These are phyloP conservation scores for Hydnum rufescens DNA, from an alignment of 768 basidiomycete species.

Conservation along the genomic window DNA sequence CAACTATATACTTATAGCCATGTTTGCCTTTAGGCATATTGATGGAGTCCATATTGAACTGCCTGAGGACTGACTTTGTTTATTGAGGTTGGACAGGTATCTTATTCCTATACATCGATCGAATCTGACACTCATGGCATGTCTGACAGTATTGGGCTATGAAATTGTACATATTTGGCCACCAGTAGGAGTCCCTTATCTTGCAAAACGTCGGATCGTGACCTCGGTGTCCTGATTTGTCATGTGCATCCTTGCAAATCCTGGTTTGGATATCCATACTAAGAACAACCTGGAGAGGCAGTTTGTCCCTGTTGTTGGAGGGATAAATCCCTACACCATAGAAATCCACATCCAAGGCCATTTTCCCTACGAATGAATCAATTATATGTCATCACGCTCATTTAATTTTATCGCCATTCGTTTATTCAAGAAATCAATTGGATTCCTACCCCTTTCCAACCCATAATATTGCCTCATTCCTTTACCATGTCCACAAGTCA, in stretches of 20 bases:
- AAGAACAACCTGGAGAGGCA: neutral
- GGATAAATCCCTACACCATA: neutral
- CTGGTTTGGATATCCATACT: neutral
- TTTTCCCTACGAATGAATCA: no score
- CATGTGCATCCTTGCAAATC: neutral
- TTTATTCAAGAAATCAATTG: no score
- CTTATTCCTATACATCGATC: neutral
- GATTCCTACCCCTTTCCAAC: no score
- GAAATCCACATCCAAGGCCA: neutral
- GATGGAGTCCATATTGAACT: neutral
- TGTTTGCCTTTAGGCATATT: neutral
- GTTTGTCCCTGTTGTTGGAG: neutral
- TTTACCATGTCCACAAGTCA: no score
- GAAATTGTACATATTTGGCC: neutral
- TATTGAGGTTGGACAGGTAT: neutral
- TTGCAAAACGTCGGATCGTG: neutral
- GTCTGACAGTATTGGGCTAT: neutral
- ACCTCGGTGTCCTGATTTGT: neutral
- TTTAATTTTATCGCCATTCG: no score
- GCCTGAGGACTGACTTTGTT: neutral
- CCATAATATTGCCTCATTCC: no score
- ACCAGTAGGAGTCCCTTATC: neutral
- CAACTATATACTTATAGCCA: neutral
- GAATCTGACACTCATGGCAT: conserved; percentile 1
- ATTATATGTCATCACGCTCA: no score